Evolutionary conservation across 2,329 filamentous ascomycete species (phyloP), one percentile per base, ranked within the genome.

Genomic region (Tolypocladium endophyticum): DNA sequence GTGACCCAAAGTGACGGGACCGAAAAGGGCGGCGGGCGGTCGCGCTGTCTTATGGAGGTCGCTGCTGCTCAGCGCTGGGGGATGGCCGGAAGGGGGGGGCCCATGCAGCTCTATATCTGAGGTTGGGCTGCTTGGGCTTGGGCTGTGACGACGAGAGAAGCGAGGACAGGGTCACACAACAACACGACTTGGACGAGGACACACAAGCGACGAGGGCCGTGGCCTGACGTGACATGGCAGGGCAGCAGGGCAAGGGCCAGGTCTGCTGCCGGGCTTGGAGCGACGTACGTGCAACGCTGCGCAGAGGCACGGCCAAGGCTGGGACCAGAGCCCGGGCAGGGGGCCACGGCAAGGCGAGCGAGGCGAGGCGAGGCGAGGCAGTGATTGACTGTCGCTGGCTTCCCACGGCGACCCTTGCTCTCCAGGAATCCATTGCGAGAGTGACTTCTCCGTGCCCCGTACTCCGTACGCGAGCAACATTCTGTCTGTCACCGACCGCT

Each of bases 151-250:
- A 25, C 23, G 41, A 25, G 6, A 6, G 8, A 41, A 41, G 41
- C 41, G 20, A 47, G 43, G 43, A 25, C 43, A 45, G 43, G n/a
- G 25, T 50, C 45, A 9, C 45, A 50, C 47, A 52, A 28, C 45
- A 18, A 47, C 23, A 28, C 14, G 45, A 6, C 45, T 28, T 25
- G 28, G 45, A 50, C 45, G 45, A 50, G 23, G 45, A 52, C 6
- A 25, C n/a, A 18, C 47, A 4, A 18, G 7, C 50, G 50, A n/a
- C 18, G 8, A 50, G 58, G 60, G 66, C 66, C 36, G 14, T 43
- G 55, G 39, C 55, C 25, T 41, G 55, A 41, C 55, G 28, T 33
- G 55, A 41, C 55, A 68, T 61, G 65, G 61, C 64, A 63, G 59
- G 58, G 65, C 61, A 30, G 8, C 30, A 14, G n/a, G 50, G 30